Conservation (phyloP, 2,329 filamentous ascomycete genomes). For the Epichloe hybrida region DNA sequence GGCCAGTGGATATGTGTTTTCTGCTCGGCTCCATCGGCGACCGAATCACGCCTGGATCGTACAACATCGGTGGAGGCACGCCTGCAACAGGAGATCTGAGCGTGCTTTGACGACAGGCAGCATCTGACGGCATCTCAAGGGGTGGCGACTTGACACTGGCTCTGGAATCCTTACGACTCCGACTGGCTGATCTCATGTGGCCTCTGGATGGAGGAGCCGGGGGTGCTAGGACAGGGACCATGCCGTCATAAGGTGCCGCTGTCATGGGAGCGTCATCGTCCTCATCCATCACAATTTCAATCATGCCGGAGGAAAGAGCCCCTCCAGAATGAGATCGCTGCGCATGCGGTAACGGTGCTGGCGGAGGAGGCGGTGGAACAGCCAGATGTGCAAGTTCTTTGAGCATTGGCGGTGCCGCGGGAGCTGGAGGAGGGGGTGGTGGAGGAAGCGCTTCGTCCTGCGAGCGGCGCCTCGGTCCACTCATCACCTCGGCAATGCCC, state of each 20-base stretch:
- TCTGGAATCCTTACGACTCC: conserved; percentile 32
- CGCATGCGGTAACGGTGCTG: conserved; percentile 39
- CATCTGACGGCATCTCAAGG: conserved; percentile 26
- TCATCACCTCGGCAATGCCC: conserved; percentile 34
- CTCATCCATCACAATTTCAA: conserved; percentile 55
- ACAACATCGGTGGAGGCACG: conserved; percentile 22
- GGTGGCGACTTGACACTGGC: conserved; percentile 14
- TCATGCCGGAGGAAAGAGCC: conserved; percentile 39
- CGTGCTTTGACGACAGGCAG: conserved; percentile 10
- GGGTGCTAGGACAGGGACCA: conserved; percentile 32
- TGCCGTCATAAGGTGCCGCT: conserved; percentile 27
- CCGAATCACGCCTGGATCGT: conserved; percentile 22
- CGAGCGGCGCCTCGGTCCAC: conserved; percentile 29
- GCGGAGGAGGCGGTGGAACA: conserved; percentile 46
- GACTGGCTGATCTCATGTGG: conserved; percentile 46
- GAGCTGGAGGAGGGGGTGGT: conserved; percentile 32
- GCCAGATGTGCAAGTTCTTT: conserved; percentile 51
- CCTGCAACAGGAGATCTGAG: conserved; percentile 16
- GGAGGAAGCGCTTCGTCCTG: conserved; percentile 40
- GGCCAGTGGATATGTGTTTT: conserved; percentile 34
- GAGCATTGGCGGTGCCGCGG: conserved; percentile 37
- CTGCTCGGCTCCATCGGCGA: conserved; percentile 19
- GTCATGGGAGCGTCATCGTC: conserved; percentile 25
- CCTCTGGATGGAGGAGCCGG: conserved; percentile 30
- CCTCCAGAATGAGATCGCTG: conserved; percentile 29